Evolutionary conservation across 2,329 filamentous ascomycete genomes (phyloP), one percentile per base, ranked within the genome.

Genomic region (Arthrocladium fulminans): DNA sequence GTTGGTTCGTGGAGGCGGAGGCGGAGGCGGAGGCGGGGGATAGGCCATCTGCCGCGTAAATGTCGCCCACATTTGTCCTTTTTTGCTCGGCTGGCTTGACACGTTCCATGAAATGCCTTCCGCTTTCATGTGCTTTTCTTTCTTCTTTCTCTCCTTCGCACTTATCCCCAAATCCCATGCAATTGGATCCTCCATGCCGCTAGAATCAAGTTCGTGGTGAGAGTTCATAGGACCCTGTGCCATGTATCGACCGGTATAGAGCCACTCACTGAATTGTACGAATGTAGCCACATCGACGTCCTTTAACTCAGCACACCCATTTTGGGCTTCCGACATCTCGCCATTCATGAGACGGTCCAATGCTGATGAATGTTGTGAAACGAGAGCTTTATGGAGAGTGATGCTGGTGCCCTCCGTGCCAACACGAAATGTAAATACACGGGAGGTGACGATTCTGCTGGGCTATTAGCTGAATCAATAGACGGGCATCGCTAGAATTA

Each of bases 91-190:
- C 15, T 38, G 10, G 15, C 19, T 8, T 9, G 8, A 30, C 8
- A 30, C 29, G n/a, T 30, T 30, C 8, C 8, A 8, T 8, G 35
- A 10, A 17, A 19, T 30, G 9, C 39, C 43, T 40, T 53, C 50
- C 47, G 47, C 49, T 22, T 46, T 47, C 32, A 48, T 52, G n/a
- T 46, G 42, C 20, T 60, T 62, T 40, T 56, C 60, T 55, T 67
- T 68, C 57, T 67, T 68, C 53, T 63, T 63, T 42, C 64, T 65
- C 34, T 54, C 52, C 30, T 55, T 56, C 4, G 44, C 22, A n/a
- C 24, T 23, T 6, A 45, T 22, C 7, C 41, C 41, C 9, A 10
- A 32, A 25, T 45, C 41, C 41, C 41, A 45, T 8, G 41, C 13
- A 6, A 45, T 13, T 6, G 6, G 6, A 8, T 45, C 12, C n/a